phyloP scores from a whole-genome alignment of 495 filamentous ascomycete genomes.

The Evansstolkia leycettana region DNA sequence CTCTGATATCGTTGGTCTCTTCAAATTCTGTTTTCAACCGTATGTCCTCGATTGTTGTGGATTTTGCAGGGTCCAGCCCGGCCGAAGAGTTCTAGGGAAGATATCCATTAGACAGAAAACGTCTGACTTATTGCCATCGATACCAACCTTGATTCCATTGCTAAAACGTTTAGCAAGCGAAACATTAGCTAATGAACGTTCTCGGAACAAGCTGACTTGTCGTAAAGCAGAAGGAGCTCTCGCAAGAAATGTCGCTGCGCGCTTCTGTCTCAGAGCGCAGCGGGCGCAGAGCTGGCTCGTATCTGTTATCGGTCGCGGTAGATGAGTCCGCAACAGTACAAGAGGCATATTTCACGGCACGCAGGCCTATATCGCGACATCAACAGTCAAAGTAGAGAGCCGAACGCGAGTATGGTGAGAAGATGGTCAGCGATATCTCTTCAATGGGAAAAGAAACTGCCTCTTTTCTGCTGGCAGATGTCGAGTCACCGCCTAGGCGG shows the following conservation, averaged over 20 bases:
- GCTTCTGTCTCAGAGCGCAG: background rate
- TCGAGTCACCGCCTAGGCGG: background rate
- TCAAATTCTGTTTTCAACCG: conserved; percentile 24
- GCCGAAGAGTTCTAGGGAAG: background rate
- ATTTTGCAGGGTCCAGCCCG: conserved; percentile 5
- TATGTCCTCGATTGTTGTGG: conserved; percentile 12
- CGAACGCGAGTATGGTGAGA: background rate
- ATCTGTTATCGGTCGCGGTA: conserved; percentile 8
- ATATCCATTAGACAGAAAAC: background rate
- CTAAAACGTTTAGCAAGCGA: background rate
- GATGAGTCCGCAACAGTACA: conserved; percentile 14
- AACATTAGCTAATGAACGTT: background rate
- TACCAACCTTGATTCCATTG: background rate
- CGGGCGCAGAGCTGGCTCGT: conserved; percentile 2
- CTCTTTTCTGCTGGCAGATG: background rate
- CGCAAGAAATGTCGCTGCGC: background rate
- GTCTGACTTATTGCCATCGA: background rate
- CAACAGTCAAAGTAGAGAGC: background rate
- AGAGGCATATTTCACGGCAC: conserved; percentile 12
- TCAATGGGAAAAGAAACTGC: background rate
- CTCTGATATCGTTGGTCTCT: conserved; percentile 30
- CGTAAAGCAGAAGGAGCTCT: conserved; percentile 2
- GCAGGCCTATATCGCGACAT: conserved; percentile 2
- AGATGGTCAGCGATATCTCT: background rate
- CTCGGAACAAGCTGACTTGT: background rate